Evolutionary conservation across 768 basidiomycete species (phyloP), one percentile per base, ranked within the genome.

Genomic region (Chiua virens): DNA sequence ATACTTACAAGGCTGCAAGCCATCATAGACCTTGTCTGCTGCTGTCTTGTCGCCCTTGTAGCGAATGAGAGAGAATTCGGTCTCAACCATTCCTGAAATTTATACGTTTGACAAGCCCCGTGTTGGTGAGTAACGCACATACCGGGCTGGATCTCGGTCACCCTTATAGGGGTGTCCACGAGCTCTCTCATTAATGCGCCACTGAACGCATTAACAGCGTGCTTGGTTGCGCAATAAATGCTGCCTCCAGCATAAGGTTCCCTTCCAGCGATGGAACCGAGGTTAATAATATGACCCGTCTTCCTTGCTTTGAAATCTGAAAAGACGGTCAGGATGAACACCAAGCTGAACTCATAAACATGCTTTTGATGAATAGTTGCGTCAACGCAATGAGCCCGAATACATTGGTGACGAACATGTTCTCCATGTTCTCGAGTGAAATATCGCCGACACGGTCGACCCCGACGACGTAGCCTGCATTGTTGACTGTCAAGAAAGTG

Each of bases 91-190:
- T 17, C 88, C 85, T 86, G 42, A 18, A 22, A 40, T 48, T 25
- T 49, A 42, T n/a, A 25, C 42, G 27, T 48, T 30, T 35, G 8
- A 10, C 6, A 13, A 32, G 22, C 32, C 42, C 36, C 53, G 42
- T 21, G 27, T 59, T 61, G 27, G 17, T 15, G 21, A 13, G 34
- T 10, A 30, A 27, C 2, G 5, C 43, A 59, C 73, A 18, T 60
- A 86, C 92, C 94, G 27, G 96, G 97, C 64, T 92, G 89, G 49
- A 99, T 87, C 71, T 98, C 93, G 8, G 92, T 88, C 7, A 98
- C 95, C 47, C 97, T 80, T 61, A 99, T 93, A 18, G 85, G 85
- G 15, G 95, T 97, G 64, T 91, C 85, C 30, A 98, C 94, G 32
- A 98, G 77, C 67, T 98, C 96, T 52, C 85, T 79, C 70, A 92